phyloP scores from a whole-genome alignment of 805 yeast species.

The Torulaspora franciscae region DNA sequence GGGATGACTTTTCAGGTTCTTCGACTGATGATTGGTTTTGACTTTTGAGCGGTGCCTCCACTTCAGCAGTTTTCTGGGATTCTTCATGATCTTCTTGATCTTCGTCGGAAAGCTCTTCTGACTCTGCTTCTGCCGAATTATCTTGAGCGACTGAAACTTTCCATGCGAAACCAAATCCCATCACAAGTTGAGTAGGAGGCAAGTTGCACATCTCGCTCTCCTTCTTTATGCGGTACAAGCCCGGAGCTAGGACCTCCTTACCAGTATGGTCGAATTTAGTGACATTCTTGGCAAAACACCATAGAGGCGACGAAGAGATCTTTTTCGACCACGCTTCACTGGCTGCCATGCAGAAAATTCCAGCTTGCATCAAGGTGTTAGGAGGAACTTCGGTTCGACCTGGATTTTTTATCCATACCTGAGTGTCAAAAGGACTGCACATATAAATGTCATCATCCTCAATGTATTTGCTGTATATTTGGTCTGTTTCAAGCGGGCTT shows the following conservation, averaged over 20 bases:
- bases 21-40: neutral
- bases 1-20: neutral
- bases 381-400: conserved; percentile 76
- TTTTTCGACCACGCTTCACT: conserved; percentile 90
- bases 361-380: conserved; percentile 83
- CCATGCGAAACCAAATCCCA: conserved; percentile 88
- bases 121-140: conserved; percentile 5
- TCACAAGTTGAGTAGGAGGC: conserved; percentile 76
- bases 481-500: conserved; percentile 72
- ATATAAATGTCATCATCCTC: conserved; percentile 68
- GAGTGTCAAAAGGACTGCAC: conserved; percentile 67
- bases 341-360: conserved; percentile 72
- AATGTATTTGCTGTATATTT: conserved; percentile 73
- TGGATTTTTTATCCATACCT: conserved; percentile 79
- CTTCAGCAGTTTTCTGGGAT: neutral
- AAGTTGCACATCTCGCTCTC: conserved; percentile 51
- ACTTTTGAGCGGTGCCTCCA: too few relatives aligned
- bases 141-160: conserved; percentile 33
- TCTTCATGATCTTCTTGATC: conserved; percentile 7
- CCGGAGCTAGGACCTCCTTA: conserved; percentile 49
- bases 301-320: conserved; percentile 79
- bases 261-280: conserved; percentile 63
- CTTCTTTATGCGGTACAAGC: conserved; percentile 52
- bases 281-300: conserved; percentile 62
- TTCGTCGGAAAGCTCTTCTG: conserved; percentile 5